Conservation (phyloP, 148 eudicot genomes). For the Bassia scoparia region DNA sequence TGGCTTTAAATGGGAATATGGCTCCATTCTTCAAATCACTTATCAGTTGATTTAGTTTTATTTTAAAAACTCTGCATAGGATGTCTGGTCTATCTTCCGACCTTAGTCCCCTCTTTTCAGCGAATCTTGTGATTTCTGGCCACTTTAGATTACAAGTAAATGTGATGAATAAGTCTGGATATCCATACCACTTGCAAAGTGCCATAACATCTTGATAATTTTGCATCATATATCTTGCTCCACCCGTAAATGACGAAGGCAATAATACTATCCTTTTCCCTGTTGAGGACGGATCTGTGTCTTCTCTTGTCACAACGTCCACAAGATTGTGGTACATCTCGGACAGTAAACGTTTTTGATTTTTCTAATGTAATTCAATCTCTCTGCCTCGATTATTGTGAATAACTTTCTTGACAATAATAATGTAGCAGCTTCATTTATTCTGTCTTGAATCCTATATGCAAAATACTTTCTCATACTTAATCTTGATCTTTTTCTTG, state of each 20-base stretch:
- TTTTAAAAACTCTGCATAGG: not conserved
- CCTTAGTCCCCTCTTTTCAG: not conserved
- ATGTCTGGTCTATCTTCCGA: not conserved
- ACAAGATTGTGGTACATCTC: not conserved
- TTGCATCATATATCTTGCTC: not conserved
- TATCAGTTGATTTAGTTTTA: too few relatives aligned
- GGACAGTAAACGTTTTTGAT: not conserved
- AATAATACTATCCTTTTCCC: too few relatives aligned
- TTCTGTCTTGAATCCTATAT: not conserved
- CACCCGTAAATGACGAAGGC: too few relatives aligned
- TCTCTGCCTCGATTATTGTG: not conserved
- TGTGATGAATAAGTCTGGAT: not conserved
- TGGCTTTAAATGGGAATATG: too few relatives aligned
- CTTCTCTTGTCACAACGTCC: too few relatives aligned
- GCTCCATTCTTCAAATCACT: too few relatives aligned
- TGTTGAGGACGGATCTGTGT: too few relatives aligned
- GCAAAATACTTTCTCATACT: constrained; percentile 2
- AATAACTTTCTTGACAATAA: not conserved
- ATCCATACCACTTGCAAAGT: constrained; percentile 2
- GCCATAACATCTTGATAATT: not conserved
- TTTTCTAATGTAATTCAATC: not conserved
- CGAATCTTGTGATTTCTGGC: not conserved
- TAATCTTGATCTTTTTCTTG: not conserved
- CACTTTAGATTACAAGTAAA: not conserved
- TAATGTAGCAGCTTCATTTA: not conserved